Evolutionary conservation across 257 asterid genomes (phyloP).

Genomic region (Nicotiana otophora): DNA sequence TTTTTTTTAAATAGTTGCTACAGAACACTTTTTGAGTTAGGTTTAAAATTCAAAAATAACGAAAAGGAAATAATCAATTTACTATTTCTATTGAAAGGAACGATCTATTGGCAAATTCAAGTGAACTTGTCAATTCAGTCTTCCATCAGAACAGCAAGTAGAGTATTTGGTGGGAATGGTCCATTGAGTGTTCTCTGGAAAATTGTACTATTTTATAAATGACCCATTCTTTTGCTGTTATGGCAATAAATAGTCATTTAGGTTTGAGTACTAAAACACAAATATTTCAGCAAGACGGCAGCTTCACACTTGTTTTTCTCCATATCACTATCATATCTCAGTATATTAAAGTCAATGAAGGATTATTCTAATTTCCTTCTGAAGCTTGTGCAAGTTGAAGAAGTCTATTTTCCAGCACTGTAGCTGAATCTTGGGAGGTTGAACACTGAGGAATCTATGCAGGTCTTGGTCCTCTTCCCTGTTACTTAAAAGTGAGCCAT

Average conservation of each 20-base stretch:
- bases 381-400: background rate
- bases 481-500: background rate
- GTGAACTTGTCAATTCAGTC: background rate
- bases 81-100: background rate
- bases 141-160: background rate
- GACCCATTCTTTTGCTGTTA: background rate
- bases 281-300: background rate
- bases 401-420: background rate
- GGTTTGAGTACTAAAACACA: background rate
- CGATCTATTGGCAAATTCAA: background rate
- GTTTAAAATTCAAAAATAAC: no score
- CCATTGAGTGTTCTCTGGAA: background rate
- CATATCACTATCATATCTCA: background rate
- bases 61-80: background rate
- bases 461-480: background rate
- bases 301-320: background rate
- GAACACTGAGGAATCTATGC: background rate
- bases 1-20: background rate
- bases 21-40: background rate
- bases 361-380: background rate
- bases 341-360: background rate
- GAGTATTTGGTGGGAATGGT: background rate
- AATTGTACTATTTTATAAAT: background rate
- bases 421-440: background rate
- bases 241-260: background rate